These are phyloP conservation scores for Calonectria henricotiae DNA, from an alignment of 2,329 filamentous ascomycete species.

Conservation along the genomic window DNA sequence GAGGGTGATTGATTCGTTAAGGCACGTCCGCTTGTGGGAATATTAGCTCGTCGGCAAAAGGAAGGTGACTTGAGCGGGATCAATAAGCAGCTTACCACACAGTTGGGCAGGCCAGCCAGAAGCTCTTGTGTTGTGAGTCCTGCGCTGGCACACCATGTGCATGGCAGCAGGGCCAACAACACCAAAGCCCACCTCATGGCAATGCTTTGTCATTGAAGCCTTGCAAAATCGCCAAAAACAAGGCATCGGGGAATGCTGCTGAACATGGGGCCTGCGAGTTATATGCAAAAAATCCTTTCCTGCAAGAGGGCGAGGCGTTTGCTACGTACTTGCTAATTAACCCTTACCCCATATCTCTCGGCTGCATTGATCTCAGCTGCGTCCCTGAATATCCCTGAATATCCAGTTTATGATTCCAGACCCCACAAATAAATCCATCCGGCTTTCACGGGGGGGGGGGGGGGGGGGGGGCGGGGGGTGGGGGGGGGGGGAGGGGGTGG, in stretches of 20 bases:
- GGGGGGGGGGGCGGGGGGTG: too few relatives aligned
- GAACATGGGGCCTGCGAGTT: slow-evolving; percentile 18
- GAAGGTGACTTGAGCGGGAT: not conserved
- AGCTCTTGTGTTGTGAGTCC: slow-evolving; percentile 40
- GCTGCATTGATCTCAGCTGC: slow-evolving; percentile 21
- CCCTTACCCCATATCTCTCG: not conserved
- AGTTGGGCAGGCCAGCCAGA: slow-evolving; percentile 41
- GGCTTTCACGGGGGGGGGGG: slow-evolving; percentile 1
- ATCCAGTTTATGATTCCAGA: not conserved
- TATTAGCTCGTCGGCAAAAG: slow-evolving; percentile 34
- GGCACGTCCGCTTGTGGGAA: slow-evolving; percentile 37
- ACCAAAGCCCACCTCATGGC: slow-evolving; percentile 50
- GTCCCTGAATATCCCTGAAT: not conserved
- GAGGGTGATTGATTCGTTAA: slow-evolving; percentile 38
- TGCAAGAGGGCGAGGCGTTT: not conserved
- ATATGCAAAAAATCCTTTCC: slow-evolving; percentile 28
- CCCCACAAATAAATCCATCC: slow-evolving; percentile 19
- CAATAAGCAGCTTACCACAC: slow-evolving; percentile 39
- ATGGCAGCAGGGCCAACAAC: slow-evolving; percentile 44
- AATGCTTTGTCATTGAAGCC: slow-evolving; percentile 28
- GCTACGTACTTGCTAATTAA: not conserved
- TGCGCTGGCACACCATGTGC: slow-evolving; percentile 31
- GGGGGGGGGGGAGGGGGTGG: too few relatives aligned
- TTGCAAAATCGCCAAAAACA: slow-evolving; percentile 34
- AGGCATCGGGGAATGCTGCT: slow-evolving; percentile 23